Evolutionary conservation across 257 asterid genomes (phyloP).

Genomic region (Nicotiana tabacum): DNA sequence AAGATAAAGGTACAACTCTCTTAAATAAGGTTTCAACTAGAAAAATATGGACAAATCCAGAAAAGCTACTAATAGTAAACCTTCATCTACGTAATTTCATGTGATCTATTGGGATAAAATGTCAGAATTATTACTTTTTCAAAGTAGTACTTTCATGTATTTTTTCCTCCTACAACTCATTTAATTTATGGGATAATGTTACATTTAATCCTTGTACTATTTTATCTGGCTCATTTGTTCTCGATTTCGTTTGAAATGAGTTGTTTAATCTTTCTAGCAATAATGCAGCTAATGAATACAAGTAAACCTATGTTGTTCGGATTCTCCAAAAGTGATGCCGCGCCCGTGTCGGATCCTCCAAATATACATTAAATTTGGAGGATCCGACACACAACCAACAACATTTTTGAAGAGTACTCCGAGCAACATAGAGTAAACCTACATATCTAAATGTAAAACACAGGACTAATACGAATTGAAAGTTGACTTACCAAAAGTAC

Average conservation of each 20-base stretch:
- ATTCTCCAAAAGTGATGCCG: too few relatives aligned
- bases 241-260: neutral
- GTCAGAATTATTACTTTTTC: too few relatives aligned
- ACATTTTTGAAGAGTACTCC: too few relatives aligned
- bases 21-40: neutral
- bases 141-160: neutral
- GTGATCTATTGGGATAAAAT: neutral
- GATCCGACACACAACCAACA: too few relatives aligned
- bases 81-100: neutral
- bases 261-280: neutral
- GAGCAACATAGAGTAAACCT: too few relatives aligned
- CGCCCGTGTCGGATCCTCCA: too few relatives aligned
- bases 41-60: neutral
- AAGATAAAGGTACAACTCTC: neutral
- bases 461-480: too few relatives aligned
- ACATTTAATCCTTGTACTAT: neutral
- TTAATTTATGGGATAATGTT: neutral
- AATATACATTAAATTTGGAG: too few relatives aligned
- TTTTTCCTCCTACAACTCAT: neutral
- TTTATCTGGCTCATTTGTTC: neutral
- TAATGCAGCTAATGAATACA: neutral
- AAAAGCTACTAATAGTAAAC: neutral
- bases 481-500: too few relatives aligned
- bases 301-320: too few relatives aligned
- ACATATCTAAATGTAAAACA: too few relatives aligned